Percentiles rank a stretch among this genome's conserved stretches.
These are phyloP conservation scores for Calonectria multiphialidica DNA, from an alignment of 2,329 filamentous ascomycete genomes.

Conservation along the genomic window DNA sequence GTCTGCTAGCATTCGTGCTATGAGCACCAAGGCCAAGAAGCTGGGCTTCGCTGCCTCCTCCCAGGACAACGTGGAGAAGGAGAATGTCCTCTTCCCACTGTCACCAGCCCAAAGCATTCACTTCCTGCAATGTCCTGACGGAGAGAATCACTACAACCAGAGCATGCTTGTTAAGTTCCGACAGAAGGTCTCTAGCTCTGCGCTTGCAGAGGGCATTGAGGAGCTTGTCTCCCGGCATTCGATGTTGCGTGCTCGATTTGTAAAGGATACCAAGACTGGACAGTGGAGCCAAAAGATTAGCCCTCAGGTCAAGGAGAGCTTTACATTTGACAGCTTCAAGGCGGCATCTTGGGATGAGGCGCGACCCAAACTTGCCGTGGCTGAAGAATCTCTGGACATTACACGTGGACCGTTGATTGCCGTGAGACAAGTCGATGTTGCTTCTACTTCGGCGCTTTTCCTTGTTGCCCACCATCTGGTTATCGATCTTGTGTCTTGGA, in stretches of 20 bases:
- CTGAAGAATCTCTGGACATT: conserved; percentile 29
- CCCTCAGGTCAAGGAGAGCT: conserved; percentile 5
- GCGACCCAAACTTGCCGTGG: neutral
- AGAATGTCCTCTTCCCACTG: neutral
- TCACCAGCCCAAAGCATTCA: neutral
- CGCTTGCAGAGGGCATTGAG: conserved; percentile 28
- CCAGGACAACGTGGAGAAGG: neutral
- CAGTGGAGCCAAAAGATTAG: conserved; percentile 32
- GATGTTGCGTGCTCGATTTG: conserved; percentile 35
- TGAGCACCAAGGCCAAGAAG: neutral
- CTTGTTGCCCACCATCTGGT: conserved; percentile 53
- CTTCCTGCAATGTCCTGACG: conserved; percentile 21
- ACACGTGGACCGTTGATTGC: conserved; percentile 21
- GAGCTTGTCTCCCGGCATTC: conserved; percentile 25
- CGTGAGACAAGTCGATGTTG: conserved; percentile 23
- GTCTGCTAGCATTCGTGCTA: neutral
- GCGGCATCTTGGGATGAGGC: neutral
- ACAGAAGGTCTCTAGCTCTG: neutral
- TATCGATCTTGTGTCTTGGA: conserved; percentile 61
- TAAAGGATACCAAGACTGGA: neutral
- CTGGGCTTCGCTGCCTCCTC: neutral
- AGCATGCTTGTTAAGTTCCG: conserved; percentile 35
- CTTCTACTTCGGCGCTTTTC: conserved; percentile 43
- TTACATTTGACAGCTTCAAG: conserved; percentile 18
- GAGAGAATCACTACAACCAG: conserved; percentile 36